Conservation (phyloP, 768 basidiomycete genomes). For the Pisolithus tinctorius region DNA sequence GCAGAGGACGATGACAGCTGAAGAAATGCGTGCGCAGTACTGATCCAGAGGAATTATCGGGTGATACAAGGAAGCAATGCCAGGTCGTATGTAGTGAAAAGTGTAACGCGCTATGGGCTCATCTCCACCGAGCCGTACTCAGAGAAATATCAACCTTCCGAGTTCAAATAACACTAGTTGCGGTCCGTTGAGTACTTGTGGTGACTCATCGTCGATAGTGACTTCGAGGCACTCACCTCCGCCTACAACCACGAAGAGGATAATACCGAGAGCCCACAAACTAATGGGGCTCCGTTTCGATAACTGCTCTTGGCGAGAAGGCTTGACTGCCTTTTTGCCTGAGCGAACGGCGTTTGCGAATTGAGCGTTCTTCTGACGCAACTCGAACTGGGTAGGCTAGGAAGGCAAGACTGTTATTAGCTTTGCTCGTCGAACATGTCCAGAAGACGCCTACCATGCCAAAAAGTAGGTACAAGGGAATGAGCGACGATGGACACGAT, state of each 20-base stretch:
- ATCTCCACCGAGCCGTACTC: conserved; percentile 11
- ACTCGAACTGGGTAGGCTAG: conserved; percentile 78
- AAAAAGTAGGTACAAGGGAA: conserved; percentile 8
- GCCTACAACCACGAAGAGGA: conserved; percentile 73
- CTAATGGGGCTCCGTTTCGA: conserved; percentile 71
- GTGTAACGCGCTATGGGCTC: too few relatives aligned
- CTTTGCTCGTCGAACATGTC: background rate
- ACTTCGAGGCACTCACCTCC: conserved; percentile 53
- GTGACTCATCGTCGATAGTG: background rate
- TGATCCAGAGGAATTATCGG: conserved; percentile 4
- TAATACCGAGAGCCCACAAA: conserved; percentile 61
- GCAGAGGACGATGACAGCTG: conserved; percentile 26
- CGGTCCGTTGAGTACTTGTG: conserved; percentile 1
- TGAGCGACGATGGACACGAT: conserved; percentile 21
- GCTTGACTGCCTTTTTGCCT: conserved; percentile 72
- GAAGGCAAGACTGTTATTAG: background rate
- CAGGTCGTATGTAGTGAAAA: background rate
- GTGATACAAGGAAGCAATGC: conserved; percentile 2
- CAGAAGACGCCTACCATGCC: conserved; percentile 25
- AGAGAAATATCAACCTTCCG: conserved; percentile 59
- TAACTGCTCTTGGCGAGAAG: conserved; percentile 64
- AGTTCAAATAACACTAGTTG: conserved; percentile 68
- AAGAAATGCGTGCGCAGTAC: conserved; percentile 1
- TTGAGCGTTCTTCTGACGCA: conserved; percentile 73
- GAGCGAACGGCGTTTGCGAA: conserved; percentile 67